phyloP scores from a whole-genome alignment of 2,329 filamentous ascomycete genomes.

The Exophiala phaeomuriformis region DNA sequence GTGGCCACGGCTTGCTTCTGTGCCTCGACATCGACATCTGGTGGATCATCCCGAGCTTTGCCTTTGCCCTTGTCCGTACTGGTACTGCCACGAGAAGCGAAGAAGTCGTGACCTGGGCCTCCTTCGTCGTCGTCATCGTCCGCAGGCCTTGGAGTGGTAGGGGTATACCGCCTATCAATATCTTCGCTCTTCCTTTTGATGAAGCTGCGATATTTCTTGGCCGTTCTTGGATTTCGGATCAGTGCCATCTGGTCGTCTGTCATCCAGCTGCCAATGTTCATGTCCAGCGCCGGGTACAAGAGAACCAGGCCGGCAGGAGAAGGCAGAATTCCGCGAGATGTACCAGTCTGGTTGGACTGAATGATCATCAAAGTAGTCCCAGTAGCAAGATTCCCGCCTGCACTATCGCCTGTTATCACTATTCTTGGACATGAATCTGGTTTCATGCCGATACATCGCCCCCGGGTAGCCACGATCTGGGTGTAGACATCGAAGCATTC shows the following conservation, averaged over 20 bases:
- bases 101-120: constrained; percentile 26
- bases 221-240: constrained; percentile 64
- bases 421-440: constrained; percentile 60
- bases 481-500: constrained; percentile 84
- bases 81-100: constrained; percentile 28
- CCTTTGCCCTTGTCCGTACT: constrained; percentile 16
- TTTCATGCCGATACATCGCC: constrained; percentile 67
- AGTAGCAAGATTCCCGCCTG: constrained; percentile 72
- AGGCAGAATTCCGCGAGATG: constrained; percentile 55
- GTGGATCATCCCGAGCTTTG: constrained; percentile 22
- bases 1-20: constrained; percentile 33
- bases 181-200: constrained; percentile 80
- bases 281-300: constrained; percentile 83
- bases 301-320: constrained; percentile 73
- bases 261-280: constrained; percentile 99
- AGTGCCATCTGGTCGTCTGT: constrained; percentile 94
- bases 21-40: constrained; percentile 29
- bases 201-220: constrained; percentile 60
- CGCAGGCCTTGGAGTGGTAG: constrained; percentile 71
- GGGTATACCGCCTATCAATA: constrained; percentile 53
- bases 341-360: constrained; percentile 51
- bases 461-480: constrained; percentile 62
- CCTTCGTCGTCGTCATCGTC: constrained; percentile 56
- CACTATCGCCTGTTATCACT: constrained; percentile 71
- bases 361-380: constrained; percentile 83